Conservation (phyloP, 805 yeast species). For the Kluyveromyces siamensis region DNA sequence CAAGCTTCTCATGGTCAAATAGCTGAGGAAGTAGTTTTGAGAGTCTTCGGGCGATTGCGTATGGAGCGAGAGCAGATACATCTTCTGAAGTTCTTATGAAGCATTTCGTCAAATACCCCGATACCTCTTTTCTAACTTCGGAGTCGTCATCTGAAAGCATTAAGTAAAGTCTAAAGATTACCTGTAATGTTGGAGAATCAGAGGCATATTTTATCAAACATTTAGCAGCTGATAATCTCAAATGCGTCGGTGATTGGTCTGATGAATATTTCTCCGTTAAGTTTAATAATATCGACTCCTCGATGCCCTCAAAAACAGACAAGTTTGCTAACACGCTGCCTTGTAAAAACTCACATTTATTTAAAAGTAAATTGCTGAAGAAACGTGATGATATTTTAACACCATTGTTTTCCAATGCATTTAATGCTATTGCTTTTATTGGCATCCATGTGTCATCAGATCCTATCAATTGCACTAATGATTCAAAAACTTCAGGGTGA, state of each 20-base stretch:
- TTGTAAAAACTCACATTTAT: constrained; percentile 38
- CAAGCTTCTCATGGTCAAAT: background rate
- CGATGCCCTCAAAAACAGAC: constrained; percentile 34
- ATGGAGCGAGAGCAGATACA: constrained; percentile 22
- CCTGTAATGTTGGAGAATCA: constrained; percentile 1
- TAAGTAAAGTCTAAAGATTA: constrained; percentile 25
- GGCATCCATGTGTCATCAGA: constrained; percentile 32
- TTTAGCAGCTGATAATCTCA: constrained; percentile 19
- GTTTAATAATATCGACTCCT: constrained; percentile 8
- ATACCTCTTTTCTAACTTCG: constrained; percentile 42
- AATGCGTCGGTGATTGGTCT: constrained; percentile 18
- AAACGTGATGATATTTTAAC: constrained; percentile 15
- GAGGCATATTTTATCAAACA: constrained; percentile 13
- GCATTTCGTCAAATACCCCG: constrained; percentile 31
- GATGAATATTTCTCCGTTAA: constrained; percentile 5
- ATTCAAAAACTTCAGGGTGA: constrained; percentile 5
- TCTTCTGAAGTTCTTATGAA: constrained; percentile 17
- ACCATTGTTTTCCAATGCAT: constrained; percentile 21
- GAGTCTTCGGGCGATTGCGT: constrained; percentile 25
- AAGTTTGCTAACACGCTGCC: constrained; percentile 42
- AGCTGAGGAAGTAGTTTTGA: background rate
- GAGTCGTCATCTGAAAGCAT: constrained; percentile 60
- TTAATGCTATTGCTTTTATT: constrained; percentile 36
- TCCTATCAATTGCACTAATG: constrained; percentile 19
- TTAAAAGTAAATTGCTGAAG: constrained; percentile 18